A percentile compares a stretch with the other conserved stretches of the same genome.
Evolutionary conservation across 441 rosid species (phyloP).

Genomic region (Melastoma candidum): DNA sequence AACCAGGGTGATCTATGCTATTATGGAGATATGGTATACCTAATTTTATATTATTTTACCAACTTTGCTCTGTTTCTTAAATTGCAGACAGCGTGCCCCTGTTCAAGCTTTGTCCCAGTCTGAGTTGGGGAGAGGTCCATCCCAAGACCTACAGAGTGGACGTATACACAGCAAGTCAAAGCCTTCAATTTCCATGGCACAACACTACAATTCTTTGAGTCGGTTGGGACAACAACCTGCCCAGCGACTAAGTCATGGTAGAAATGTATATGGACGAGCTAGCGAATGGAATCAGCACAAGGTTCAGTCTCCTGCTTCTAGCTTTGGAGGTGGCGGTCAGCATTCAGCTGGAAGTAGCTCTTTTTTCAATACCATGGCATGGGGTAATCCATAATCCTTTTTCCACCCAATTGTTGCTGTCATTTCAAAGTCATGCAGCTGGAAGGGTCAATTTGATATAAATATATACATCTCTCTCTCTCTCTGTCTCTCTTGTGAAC

Average conservation of each 20-base stretch:
- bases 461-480: not conserved
- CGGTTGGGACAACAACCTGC: conserved; percentile 84
- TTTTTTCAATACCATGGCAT: conserved; percentile 51
- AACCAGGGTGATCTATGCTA: too few species aligned
- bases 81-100: conserved; percentile 48
- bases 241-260: conserved; percentile 49
- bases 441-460: conserved; percentile 2
- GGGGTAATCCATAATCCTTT: conserved; percentile 60
- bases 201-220: conserved; percentile 68
- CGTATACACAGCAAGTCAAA: conserved; percentile 54
- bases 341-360: conserved; percentile 85
- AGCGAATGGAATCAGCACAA: conserved; percentile 67
- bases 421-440: conserved; percentile 2
- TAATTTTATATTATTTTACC: conserved; percentile 9
- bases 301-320: conserved; percentile 60
- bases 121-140: conserved; percentile 73
- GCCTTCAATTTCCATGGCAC: conserved; percentile 46
- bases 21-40: not conserved
- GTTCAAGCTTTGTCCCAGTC: conserved; percentile 47
- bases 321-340: conserved; percentile 50
- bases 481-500: conserved; percentile 13
- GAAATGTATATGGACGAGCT: conserved; percentile 40
- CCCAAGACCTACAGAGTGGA: conserved; percentile 60
- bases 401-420: not conserved
- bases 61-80: conserved; percentile 15